Evolutionary conservation across 768 basidiomycete genomes (phyloP), one percentile per base, ranked within the genome.

Genomic region (Leccinum sublutescens): DNA sequence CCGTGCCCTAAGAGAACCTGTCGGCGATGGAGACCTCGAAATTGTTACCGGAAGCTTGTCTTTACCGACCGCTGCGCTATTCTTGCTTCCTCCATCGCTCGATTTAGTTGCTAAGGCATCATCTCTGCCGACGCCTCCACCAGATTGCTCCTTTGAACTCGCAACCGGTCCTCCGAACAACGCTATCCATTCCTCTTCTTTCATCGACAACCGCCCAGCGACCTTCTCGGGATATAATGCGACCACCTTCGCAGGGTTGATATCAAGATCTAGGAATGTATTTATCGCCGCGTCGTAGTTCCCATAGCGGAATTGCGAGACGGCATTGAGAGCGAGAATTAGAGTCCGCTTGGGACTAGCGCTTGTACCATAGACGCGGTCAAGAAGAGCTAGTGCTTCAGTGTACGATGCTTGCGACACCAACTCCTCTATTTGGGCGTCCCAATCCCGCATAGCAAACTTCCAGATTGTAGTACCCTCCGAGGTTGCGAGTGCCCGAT

Each of bases 211-310:
- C 33, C 91, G 80, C 6, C 96, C 96, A 1, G 93, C 82, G 3
- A 98, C 83, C 12, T 79, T 78, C 36, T 89, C 85, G 0, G 93
- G 91, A 72, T 93, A 99, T 6, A 98, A 76, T 2, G 95, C 89
- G 21, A 98, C 81, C 3, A 99, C 92, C 68, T 95, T 93, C 0
- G 95, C 93, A 0, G 97, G 97, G 67, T 95, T 95, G 64, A 95
- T 79, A 63, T 98, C 89, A 45, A 96, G 85, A 45, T 89, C 85
- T 51, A 95, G 82, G 71, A 98, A 95, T 0, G 86, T 83, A 68
- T 97, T 87, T 57, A 98, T 88, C 1, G 96, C 95, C 1, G 78
- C 75, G 61, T 90, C 87, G 67, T 85, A 95, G 58, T 86, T 80
- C 8, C 80, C 82, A 8, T 78, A 75, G 4, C 82, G 80, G 73